A percentile compares a stretch with the other conserved stretches of the same genome.
These are phyloP conservation scores for Backusella macrospora DNA, from an alignment of 192 early-diverging fungal species.

Conservation along the genomic window DNA sequence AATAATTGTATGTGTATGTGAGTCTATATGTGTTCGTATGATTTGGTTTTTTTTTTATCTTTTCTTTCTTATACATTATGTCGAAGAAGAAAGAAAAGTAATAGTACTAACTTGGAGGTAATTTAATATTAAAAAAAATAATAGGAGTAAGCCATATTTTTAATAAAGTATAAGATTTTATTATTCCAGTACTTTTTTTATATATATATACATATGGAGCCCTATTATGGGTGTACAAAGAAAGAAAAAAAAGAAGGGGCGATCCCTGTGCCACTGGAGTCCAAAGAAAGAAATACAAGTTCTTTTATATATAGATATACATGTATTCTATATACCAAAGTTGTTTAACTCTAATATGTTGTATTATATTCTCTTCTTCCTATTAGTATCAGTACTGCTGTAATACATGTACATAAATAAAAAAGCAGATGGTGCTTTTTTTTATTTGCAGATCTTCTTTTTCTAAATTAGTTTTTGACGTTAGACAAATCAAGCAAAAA, in stretches of 20 bases:
- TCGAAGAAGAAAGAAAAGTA: background rate
- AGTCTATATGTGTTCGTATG: background rate
- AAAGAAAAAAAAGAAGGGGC: background rate
- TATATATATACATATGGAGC: too few species aligned
- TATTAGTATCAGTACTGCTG: too few species aligned
- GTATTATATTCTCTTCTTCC: too few species aligned
- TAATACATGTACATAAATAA: background rate
- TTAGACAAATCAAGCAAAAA: background rate
- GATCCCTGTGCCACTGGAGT: background rate
- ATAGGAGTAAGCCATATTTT: slow-evolving; percentile 4
- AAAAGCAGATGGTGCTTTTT: background rate
- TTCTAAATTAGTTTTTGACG: background rate
- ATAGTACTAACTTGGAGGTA: background rate
- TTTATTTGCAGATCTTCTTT: background rate
- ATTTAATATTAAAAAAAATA: background rate
- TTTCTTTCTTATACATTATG: background rate
- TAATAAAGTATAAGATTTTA: background rate
- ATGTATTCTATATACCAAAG: background rate
- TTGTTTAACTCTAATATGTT: background rate
- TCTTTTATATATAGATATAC: too few species aligned
- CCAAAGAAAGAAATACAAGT: background rate
- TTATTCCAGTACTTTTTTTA: background rate
- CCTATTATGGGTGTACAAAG: background rate
- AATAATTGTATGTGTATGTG: too few species aligned
- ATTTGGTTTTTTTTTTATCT: background rate